Percentiles rank a stretch among this genome's conserved stretches.
phyloP scores from a whole-genome alignment of 2,329 filamentous ascomycete species.

The Fusarium tupiense region DNA sequence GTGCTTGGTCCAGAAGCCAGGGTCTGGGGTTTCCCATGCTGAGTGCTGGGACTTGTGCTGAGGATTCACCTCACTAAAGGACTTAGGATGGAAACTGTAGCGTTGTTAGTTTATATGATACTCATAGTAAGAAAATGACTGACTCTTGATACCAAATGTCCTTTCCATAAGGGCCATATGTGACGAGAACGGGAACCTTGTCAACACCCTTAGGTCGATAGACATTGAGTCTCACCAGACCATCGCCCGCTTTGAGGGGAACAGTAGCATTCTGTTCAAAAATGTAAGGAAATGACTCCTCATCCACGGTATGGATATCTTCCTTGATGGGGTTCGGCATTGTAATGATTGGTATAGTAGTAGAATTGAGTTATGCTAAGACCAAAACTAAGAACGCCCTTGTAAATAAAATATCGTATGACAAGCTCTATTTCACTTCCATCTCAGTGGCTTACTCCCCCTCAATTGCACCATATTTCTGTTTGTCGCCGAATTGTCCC shows the following conservation, averaged over 20 bases:
- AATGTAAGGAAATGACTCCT: constrained; percentile 28
- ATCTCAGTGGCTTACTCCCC: not conserved
- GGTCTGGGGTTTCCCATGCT: constrained; percentile 69
- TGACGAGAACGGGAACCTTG: constrained; percentile 68
- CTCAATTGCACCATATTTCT: not conserved
- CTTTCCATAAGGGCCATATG: constrained; percentile 79
- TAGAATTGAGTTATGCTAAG: not conserved
- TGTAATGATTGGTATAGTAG: not conserved
- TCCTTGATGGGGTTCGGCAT: constrained; percentile 45
- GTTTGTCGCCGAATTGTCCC: not conserved
- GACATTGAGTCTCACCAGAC: constrained; percentile 1
- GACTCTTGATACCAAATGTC: constrained; percentile 70
- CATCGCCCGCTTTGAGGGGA: constrained; percentile 3
- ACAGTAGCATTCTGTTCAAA: constrained; percentile 30
- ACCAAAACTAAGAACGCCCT: not conserved
- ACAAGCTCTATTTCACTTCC: constrained; percentile 1
- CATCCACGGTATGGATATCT: constrained; percentile 44
- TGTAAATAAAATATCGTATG: not conserved
- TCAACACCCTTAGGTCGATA: constrained; percentile 18
- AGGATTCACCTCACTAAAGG: constrained; percentile 61
- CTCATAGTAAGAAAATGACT: too few relatives aligned
- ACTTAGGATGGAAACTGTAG: constrained; percentile 50
- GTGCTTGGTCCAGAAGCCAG: constrained; percentile 63
- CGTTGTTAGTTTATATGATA: not conserved
- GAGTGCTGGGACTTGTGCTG: constrained; percentile 64